Evolutionary conservation across 129 eudicot genomes (phyloP).

Genomic region (Pittosporum tobira): DNA sequence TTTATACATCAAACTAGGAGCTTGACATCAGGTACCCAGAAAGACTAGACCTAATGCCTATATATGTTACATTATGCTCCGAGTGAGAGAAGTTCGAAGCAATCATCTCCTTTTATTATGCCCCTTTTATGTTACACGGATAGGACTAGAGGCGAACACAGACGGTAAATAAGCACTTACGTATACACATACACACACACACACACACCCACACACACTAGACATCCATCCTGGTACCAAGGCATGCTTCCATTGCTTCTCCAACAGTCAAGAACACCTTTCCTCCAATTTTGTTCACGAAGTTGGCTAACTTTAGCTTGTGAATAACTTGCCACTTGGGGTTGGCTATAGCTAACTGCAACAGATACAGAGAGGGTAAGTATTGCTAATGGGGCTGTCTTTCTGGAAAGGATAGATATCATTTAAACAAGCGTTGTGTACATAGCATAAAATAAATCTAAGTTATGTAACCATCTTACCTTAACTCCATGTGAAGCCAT

Average conservation of each 20-base stretch:
- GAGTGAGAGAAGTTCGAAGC: background rate
- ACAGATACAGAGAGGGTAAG: background rate
- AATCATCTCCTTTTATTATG: background rate
- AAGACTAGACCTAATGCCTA: background rate
- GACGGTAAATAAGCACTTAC: background rate
- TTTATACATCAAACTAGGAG: background rate
- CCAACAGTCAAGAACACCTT: slow-evolving; percentile 45
- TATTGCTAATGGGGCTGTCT: too few relatives aligned
- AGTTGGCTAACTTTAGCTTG: slow-evolving; percentile 43
- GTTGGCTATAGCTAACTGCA: slow-evolving; percentile 42
- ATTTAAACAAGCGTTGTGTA: background rate
- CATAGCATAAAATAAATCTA: background rate
- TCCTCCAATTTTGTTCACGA: slow-evolving; percentile 37
- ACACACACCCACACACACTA: too few relatives aligned
- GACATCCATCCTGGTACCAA: slow-evolving; percentile 10
- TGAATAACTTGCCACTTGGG: slow-evolving; percentile 57
- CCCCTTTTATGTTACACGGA: background rate
- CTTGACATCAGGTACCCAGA: background rate
- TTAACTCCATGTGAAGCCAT: slow-evolving; percentile 34
- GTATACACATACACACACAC: too few relatives aligned
- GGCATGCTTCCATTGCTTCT: slow-evolving; percentile 51
- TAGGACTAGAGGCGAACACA: background rate
- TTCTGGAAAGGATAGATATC: too few relatives aligned
- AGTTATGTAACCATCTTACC: slow-evolving; percentile 17
- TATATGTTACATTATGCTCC: background rate